Evolutionary conservation across 2,329 filamentous ascomycete species (phyloP).

Genomic region (Fusarium sp.): DNA sequence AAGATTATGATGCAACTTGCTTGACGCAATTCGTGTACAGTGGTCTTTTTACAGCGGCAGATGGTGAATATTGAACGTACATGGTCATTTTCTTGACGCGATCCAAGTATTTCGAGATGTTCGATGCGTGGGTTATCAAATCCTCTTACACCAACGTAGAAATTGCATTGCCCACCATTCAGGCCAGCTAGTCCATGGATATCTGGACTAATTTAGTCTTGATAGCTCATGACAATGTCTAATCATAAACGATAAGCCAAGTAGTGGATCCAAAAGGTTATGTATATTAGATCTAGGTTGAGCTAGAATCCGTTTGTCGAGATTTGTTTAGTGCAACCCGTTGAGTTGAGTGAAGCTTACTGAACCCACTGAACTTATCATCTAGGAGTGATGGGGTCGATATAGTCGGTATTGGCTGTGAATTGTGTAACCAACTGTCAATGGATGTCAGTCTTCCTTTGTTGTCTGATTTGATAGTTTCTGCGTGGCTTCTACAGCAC

Average conservation of each 20-base stretch:
- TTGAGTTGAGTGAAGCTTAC: background rate
- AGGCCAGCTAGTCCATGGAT: background rate
- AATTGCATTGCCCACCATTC: background rate
- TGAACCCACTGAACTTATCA: background rate
- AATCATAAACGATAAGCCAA: background rate
- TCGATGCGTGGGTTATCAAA: background rate
- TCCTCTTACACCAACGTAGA: background rate
- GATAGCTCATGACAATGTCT: background rate
- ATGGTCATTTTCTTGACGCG: background rate
- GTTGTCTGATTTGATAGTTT: background rate
- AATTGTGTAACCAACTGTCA: background rate
- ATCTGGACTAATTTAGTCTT: background rate
- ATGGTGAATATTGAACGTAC: conserved; percentile 12
- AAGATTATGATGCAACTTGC: conserved; percentile 38
- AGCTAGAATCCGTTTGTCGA: background rate
- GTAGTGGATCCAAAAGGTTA: background rate
- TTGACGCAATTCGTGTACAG: background rate
- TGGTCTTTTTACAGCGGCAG: background rate
- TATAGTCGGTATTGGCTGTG: background rate
- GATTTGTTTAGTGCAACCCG: conserved; percentile 5
- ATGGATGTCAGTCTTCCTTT: background rate
- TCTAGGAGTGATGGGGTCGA: background rate
- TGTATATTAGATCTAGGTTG: background rate
- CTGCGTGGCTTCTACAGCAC: background rate
- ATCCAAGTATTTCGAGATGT: background rate